These are phyloP conservation scores for Evansstolkia leycettana DNA, from an alignment of 495 filamentous ascomycete genomes.

Conservation along the genomic window DNA sequence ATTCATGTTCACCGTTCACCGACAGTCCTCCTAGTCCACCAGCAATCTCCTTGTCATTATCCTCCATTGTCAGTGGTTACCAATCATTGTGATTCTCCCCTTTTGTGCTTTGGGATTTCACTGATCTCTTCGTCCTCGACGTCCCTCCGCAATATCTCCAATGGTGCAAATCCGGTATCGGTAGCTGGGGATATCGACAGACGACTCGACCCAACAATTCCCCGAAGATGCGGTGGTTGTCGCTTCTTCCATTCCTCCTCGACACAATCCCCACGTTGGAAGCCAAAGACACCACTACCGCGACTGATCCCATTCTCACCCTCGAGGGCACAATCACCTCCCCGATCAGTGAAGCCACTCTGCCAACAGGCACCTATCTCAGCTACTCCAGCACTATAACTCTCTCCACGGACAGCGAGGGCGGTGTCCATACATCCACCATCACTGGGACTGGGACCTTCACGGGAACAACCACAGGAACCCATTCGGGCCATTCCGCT, in stretches of 20 bases:
- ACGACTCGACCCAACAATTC: too few species aligned
- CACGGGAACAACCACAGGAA: constrained; percentile 8
- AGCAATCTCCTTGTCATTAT: too few species aligned
- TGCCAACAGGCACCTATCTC: constrained; percentile 27
- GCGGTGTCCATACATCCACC: neutral
- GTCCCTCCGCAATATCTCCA: too few species aligned
- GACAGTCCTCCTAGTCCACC: too few species aligned
- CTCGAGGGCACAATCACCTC: constrained; percentile 11
- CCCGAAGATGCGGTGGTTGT: neutral
- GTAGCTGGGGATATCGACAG: too few species aligned
- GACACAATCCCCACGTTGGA: neutral
- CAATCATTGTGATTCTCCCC: too few species aligned
- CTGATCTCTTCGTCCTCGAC: too few species aligned
- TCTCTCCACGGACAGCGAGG: constrained; percentile 6
- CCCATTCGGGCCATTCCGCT: constrained; percentile 22
- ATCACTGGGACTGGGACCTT: constrained; percentile 3
- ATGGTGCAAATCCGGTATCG: too few species aligned
- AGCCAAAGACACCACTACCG: constrained; percentile 1
- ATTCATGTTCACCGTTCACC: too few species aligned
- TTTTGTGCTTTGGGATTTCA: too few species aligned
- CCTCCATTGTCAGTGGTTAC: too few species aligned
- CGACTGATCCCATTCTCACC: constrained; percentile 8
- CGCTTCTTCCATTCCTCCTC: neutral
- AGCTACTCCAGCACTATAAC: constrained; percentile 28
- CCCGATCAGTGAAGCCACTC: constrained; percentile 12